Base-by-base conservation (phyloP, 2,329 filamentous ascomycete genomes). In the Amesomyces nigricolor region DNA sequence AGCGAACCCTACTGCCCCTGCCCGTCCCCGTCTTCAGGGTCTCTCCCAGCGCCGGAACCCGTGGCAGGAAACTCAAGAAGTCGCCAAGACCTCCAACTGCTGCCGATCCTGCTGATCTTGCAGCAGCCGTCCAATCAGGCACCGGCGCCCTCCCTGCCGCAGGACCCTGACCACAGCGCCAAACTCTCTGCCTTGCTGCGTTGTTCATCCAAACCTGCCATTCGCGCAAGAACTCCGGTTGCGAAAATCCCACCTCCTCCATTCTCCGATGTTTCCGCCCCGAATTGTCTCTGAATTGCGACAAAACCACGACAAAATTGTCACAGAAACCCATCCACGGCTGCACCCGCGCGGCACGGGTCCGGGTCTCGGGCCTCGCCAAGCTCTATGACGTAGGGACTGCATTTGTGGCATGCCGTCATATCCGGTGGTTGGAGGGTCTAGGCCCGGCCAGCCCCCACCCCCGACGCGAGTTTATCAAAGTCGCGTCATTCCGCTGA, bases 361-460 rank as follows among this genome's bases (percentile, higher is more conserved):
- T 17, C 22, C 17, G 26, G 40, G 17, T 9, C 40, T 37, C 37
- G 22, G 11, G 14, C 4, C 22, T 8, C 10, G 11, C 17, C 39
- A 37, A 39, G 52, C 11, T 51, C 49, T 45, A 61, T 61, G 59
- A 61, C 59, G 59, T 61, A 42, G 50, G 42, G n/a, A 4, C 5
- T 48, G 56, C 57, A 55, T 43, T 13, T 43, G 51, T 38, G 32
- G 58, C 42, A 57, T 61, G 59, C 59, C 59, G 59, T 59, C 59
- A 61, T 61, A 57, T 61, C 59, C 59, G 58, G 42, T 59, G 45
- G 47, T 46, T 51, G 32, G 48, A 51, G 44, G 54, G 55, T 55
- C 59, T 55, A 57, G 59, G 52, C 59, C 54, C 42, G 17, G 30
- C 29, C 16, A 16, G 4, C 48, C 50, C 47, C 47, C 45, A 43